These are phyloP conservation scores for Apiospora phragmitis DNA, from an alignment of 2,329 filamentous ascomycete genomes.

Conservation along the genomic window DNA sequence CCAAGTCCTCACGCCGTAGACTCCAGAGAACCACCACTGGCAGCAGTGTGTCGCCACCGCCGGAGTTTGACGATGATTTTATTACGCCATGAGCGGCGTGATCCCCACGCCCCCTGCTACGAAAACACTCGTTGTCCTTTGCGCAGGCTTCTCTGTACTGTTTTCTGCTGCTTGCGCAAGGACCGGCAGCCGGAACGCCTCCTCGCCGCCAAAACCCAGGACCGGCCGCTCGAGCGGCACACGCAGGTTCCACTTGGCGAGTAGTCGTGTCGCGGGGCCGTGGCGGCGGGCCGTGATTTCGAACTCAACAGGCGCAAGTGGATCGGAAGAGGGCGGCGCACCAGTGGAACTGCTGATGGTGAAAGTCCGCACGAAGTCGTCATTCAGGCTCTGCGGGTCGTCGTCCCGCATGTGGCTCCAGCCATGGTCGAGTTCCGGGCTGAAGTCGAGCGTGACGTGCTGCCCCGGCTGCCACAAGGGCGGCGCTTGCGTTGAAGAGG, in stretches of 20 bases:
- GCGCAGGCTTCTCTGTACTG: slow-evolving; percentile 22
- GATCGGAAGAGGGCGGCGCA: not conserved
- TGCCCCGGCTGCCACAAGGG: slow-evolving; percentile 66
- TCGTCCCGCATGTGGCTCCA: slow-evolving; percentile 84
- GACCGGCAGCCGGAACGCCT: slow-evolving; percentile 40
- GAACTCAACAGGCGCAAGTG: slow-evolving; percentile 47
- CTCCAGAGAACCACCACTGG: slow-evolving; percentile 68
- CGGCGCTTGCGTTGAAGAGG: not conserved
- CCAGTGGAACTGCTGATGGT: slow-evolving; percentile 58
- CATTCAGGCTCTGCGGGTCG: slow-evolving; percentile 78
- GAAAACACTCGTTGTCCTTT: slow-evolving; percentile 50
- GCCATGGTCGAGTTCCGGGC: slow-evolving; percentile 66
- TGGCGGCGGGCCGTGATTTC: slow-evolving; percentile 73
- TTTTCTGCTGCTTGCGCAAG: not conserved
- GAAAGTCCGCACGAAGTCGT: slow-evolving; percentile 82
- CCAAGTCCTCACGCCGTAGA: slow-evolving; percentile 60
- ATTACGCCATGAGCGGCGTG: slow-evolving; percentile 75
- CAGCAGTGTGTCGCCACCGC: slow-evolving; percentile 15
- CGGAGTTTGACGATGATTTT: slow-evolving; percentile 35
- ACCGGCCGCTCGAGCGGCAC: slow-evolving; percentile 64
- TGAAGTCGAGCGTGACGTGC: slow-evolving; percentile 76
- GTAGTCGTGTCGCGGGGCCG: slow-evolving; percentile 65
- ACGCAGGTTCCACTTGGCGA: slow-evolving; percentile 59
- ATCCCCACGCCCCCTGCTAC: slow-evolving; percentile 81
- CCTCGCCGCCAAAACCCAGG: slow-evolving; percentile 70